Evolutionary conservation across 306 rosid genomes (phyloP), one percentile per base, ranked within the genome.

Genomic region (Oxytropis ochrocephala): DNA sequence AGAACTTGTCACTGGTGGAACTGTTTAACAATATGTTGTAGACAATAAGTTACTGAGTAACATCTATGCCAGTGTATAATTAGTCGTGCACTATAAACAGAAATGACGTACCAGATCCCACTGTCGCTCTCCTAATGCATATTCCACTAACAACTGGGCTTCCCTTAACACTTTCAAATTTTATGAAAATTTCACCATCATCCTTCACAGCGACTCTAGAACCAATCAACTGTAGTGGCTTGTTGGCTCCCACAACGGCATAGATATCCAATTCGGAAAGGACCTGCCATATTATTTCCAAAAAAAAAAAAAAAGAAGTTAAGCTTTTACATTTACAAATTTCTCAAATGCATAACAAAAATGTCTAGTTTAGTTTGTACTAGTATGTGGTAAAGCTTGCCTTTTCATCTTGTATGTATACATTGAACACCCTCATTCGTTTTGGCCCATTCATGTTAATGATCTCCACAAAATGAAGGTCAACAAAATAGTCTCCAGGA

Each of bases 341-440:
- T 65, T 51, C 44, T 69, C 70, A 64, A 42, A 39, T 41, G 7
- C 50, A 63, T 6, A 42, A 30, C 36, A 70, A 52, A 1, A 47
- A 54, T 1, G 24, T 18, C 7, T 24, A 72, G n/a, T 41, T 74
- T 62, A 21, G 27, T 21, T 21, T 21, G 27, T 21, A 21, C 29
- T 24, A 24, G 21, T 51, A 21, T 50, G 10, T 24, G 12, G 36
- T 48, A 10, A 64, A 59, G 54, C 89, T 79, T 74, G 58, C 97
- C 92, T 86, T 86, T 50, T 91, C 92, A 49, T 86, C 92, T 80
- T 91, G 96, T 69, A 91, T 74, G 74, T 83, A 88, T 19, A 88
- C 87, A 67, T 91, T 73, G 79, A 91, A 91, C 9, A 86, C 84
- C 75, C 97, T 76, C 86, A 91, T 86, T 76, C 97, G 96, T 85